Conservation (phyloP, 2,329 filamentous ascomycete genomes). For the Ambrosiella cleistominuta region DNA sequence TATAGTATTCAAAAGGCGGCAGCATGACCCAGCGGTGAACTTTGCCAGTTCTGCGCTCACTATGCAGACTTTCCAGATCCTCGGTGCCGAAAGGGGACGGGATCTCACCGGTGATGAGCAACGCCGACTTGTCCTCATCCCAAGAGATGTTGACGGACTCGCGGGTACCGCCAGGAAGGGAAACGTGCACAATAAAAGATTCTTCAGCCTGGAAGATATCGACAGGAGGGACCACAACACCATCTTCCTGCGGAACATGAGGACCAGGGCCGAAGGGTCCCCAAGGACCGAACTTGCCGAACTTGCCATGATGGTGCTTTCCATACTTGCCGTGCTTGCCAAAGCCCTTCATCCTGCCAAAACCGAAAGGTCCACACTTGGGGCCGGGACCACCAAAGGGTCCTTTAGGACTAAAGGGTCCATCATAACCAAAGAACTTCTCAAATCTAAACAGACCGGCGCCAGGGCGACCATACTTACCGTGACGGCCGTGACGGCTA, state of each 20-base stretch:
- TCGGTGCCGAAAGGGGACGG: conserved; percentile 55
- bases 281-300: conserved; percentile 9
- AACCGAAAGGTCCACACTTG: not conserved
- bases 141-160: conserved; percentile 42
- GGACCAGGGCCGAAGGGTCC: conserved; percentile 13
- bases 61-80: conserved; percentile 44
- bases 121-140: conserved; percentile 42
- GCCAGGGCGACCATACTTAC: conserved; percentile 13
- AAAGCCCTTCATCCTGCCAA: not conserved
- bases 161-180: conserved; percentile 63
- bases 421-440: not conserved
- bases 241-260: conserved; percentile 11
- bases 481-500: conserved; percentile 8
- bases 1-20: conserved; percentile 21
- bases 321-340: not conserved
- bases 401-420: not conserved
- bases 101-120: conserved; percentile 55
- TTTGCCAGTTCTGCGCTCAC: conserved; percentile 54
- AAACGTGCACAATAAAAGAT: conserved; percentile 54
- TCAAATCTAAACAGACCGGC: conserved; percentile 7
- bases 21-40: conserved; percentile 57
- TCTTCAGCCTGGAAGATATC: conserved; percentile 56
- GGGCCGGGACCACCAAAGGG: not conserved
- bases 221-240: conserved; percentile 44
- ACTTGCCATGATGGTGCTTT: conserved; percentile 8